Evolutionary conservation across 2,329 filamentous ascomycete species (phyloP), one percentile per base, ranked within the genome.

Genomic region (Zymoseptoria passerinii): DNA sequence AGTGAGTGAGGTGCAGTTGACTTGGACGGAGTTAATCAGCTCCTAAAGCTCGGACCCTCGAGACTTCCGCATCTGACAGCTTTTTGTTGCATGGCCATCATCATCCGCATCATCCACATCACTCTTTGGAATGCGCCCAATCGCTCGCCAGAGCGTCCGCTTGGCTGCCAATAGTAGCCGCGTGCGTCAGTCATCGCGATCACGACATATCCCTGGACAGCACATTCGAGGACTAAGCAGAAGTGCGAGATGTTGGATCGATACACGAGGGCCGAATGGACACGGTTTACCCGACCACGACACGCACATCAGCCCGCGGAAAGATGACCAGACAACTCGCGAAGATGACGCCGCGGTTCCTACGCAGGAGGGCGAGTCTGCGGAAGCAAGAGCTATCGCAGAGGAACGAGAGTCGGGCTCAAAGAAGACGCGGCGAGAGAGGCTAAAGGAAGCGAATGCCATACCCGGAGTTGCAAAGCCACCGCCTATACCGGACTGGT

Each of bases 401-500:
- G 61, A 61, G 16, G 57, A 40, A 27, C 60, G 52, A 53, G 62
- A 61, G 49, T 50, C 58, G 20, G 55, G 58, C 35, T 27, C 51
- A 27, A 60, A 66, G 50, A 62, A 64, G 61, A 62, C 61, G 10
- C 57, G 62, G 52, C 58, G 65, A 23, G 57, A 66, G 50, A 54
- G 65, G 58, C 52, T 59, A 44, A 44, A 16, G n/a, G 13, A 44
- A 44, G 55, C 58, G 18, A 55, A 58, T 28, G 49, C 54, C 10
- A 51, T 54, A 53, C 48, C 55, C 18, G 58, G 66, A 50, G 58
- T 67, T 16, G 69, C 69, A 1, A 66, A 62, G 52, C 68, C 70
- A 3, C 70, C 70, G 18, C 68, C 70, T 7, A 61, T 73, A n/a
- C 72, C 72, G 10, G 66, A 71, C 5, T 74, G 72, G 72, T 74